Conservation (phyloP, 345 rosid species). For the Geranium rotundifolium region DNA sequence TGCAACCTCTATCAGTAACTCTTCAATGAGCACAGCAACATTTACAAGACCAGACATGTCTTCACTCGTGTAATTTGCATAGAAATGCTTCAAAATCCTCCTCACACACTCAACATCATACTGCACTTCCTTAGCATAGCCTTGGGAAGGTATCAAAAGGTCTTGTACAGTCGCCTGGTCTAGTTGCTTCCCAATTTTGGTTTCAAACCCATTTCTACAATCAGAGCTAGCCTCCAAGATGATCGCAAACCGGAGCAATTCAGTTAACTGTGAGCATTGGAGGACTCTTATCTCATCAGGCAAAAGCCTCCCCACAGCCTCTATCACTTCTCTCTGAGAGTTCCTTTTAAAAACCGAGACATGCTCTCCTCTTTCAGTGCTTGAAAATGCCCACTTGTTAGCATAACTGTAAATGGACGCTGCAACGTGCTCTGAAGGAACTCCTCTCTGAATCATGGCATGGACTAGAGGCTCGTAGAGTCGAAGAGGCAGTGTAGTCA, state of each 20-base stretch:
- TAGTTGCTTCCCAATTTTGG: slow-evolving; percentile 63
- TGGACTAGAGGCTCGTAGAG: slow-evolving; percentile 37
- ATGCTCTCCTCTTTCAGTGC: slow-evolving; percentile 10
- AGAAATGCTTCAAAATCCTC: slow-evolving; percentile 50
- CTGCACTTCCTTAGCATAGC: slow-evolving; percentile 36
- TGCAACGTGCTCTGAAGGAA: slow-evolving; percentile 30
- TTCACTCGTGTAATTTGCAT: slow-evolving; percentile 18
- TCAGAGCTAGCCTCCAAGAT: slow-evolving; percentile 34
- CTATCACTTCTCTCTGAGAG: slow-evolving; percentile 34
- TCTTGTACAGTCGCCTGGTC: slow-evolving; percentile 50
- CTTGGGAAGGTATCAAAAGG: slow-evolving; percentile 38
- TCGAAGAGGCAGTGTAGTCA: slow-evolving; percentile 40
- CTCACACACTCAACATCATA: slow-evolving; percentile 51
- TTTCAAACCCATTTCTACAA: slow-evolving; percentile 60
- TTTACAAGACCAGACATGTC: slow-evolving; percentile 19
- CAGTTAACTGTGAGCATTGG: slow-evolving; percentile 41
- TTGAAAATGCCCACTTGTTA: slow-evolving; percentile 33
- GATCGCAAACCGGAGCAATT: slow-evolving; percentile 43
- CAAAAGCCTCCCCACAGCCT: slow-evolving; percentile 56
- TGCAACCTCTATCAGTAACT: slow-evolving; percentile 48
- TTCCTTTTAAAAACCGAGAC: slow-evolving; percentile 29
- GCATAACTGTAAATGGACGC: slow-evolving; percentile 49
- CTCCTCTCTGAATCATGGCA: slow-evolving; percentile 25
- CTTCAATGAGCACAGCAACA: slow-evolving; percentile 62
- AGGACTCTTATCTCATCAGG: slow-evolving; percentile 41